Conservation (phyloP, 2,329 filamentous ascomycete genomes). For the Fusarium nodosum region DNA sequence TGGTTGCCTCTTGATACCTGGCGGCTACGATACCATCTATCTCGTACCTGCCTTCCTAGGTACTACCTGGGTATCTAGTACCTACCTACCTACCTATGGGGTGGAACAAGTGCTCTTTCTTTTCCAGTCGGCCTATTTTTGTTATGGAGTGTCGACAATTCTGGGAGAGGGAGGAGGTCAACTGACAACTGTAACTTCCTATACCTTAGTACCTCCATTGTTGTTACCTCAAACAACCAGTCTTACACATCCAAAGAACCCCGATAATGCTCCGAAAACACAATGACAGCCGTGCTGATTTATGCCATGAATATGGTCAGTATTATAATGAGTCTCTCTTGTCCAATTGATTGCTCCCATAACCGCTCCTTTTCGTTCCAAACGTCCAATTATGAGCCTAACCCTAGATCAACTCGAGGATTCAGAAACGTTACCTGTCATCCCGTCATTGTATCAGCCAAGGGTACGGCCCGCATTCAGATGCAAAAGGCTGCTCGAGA, state of each 20-base stretch:
- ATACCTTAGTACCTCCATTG: neutral
- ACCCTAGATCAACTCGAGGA: constrained; percentile 6
- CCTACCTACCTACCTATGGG: too few species aligned
- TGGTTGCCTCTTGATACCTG: neutral
- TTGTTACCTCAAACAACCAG: constrained; percentile 3
- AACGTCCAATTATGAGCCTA: constrained; percentile 4
- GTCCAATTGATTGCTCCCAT: constrained; percentile 16
- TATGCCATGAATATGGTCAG: constrained; percentile 16
- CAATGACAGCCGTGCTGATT: constrained; percentile 18
- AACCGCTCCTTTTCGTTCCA: constrained; percentile 15
- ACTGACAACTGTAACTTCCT: neutral
- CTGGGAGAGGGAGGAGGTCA: constrained; percentile 1
- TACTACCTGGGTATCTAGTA: neutral
- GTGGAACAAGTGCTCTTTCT: neutral
- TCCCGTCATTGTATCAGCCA: constrained; percentile 22
- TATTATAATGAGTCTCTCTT: neutral
- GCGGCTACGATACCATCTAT: neutral
- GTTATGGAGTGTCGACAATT: neutral
- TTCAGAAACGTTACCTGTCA: constrained; percentile 20
- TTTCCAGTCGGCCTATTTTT: constrained; percentile 10
- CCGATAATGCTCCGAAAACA: constrained; percentile 8
- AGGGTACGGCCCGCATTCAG: constrained; percentile 29
- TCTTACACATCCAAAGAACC: neutral
- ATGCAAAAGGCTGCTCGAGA: constrained; percentile 13
- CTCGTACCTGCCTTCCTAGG: neutral